Conservation (phyloP, 2,329 filamentous ascomycete species). For the Pseudogymnoascus sp. region DNA sequence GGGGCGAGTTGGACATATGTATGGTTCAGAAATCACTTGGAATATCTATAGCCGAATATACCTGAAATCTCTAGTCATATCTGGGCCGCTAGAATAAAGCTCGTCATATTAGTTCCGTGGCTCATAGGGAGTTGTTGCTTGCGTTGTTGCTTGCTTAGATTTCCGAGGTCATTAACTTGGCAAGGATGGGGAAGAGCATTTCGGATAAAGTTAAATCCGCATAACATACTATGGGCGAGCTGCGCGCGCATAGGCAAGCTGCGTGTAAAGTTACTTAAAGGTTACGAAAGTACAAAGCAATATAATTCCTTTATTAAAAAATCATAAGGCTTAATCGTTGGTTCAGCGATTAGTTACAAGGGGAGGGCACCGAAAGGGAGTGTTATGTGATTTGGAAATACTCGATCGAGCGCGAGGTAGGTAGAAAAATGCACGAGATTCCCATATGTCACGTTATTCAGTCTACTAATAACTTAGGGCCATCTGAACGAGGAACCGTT, state of each 20-base stretch:
- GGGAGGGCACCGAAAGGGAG: not conserved
- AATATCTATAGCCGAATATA: not conserved
- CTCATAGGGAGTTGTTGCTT: not conserved
- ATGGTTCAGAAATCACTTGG: not conserved
- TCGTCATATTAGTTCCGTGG: not conserved
- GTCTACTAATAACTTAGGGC: not conserved
- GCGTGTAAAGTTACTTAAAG: not conserved
- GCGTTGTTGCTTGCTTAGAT: not conserved
- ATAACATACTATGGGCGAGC: not conserved
- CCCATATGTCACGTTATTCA: not conserved
- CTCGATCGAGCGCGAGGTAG: not conserved
- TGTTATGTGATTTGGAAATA: not conserved
- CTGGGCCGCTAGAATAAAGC: not conserved
- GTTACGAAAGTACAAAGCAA: not conserved
- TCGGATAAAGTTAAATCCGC: not conserved
- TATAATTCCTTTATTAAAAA: not conserved
- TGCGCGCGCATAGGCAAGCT: not conserved
- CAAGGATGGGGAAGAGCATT: not conserved
- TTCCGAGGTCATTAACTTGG: not conserved
- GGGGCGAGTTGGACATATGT: not conserved
- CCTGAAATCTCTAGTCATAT: not conserved
- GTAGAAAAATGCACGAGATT: not conserved
- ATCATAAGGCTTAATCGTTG: not conserved
- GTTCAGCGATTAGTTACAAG: not conserved
- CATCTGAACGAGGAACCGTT: not conserved